Evolutionary conservation across 768 basidiomycete species (phyloP).

Genomic region (Clitopilus hobsonii): DNA sequence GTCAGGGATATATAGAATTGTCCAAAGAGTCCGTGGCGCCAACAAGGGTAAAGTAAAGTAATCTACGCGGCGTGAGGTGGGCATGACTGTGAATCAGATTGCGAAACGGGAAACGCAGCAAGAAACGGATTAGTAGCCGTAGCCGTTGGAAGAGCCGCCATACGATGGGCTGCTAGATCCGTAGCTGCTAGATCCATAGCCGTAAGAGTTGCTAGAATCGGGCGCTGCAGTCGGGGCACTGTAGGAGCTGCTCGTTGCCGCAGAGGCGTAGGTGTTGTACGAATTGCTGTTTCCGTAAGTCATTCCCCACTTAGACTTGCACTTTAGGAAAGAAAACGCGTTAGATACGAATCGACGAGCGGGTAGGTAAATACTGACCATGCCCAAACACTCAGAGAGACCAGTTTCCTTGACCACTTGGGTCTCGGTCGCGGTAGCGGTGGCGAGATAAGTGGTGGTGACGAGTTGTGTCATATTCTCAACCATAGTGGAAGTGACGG

Average conservation of each 20-base stretch:
- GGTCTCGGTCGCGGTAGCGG: conserved; percentile 41
- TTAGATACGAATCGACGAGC: conserved; percentile 8
- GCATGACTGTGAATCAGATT: conserved; percentile 19
- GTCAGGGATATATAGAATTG: conserved; percentile 20
- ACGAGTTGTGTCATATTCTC: conserved; percentile 42
- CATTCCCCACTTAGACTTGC: conserved; percentile 55
- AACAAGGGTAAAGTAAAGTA: conserved; percentile 18
- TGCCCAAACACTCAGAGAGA: conserved; percentile 49
- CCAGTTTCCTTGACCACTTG: conserved; percentile 43
- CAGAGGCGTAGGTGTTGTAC: conserved; percentile 43
- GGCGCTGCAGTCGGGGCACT: conserved; percentile 12
- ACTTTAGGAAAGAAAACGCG: conserved; percentile 27
- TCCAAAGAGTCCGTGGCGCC: conserved; percentile 19
- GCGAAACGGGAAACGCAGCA: conserved; percentile 8
- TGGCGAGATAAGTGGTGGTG: conserved; percentile 47
- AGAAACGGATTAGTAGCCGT: conserved; percentile 19
- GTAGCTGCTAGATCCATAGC: conserved; percentile 8
- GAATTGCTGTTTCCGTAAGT: conserved; percentile 45
- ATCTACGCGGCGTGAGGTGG: conserved; percentile 31
- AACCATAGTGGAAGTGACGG: conserved; percentile 48
- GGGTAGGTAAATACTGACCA: conserved; percentile 24
- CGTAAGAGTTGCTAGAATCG: conserved; percentile 13
- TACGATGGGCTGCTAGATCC: conserved; percentile 14
- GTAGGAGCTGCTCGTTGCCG: conserved; percentile 16
- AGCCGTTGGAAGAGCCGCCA: conserved; percentile 20